Evolutionary conservation across 2,329 filamentous ascomycete genomes (phyloP).

Genomic region (Ceratocystis variospora): DNA sequence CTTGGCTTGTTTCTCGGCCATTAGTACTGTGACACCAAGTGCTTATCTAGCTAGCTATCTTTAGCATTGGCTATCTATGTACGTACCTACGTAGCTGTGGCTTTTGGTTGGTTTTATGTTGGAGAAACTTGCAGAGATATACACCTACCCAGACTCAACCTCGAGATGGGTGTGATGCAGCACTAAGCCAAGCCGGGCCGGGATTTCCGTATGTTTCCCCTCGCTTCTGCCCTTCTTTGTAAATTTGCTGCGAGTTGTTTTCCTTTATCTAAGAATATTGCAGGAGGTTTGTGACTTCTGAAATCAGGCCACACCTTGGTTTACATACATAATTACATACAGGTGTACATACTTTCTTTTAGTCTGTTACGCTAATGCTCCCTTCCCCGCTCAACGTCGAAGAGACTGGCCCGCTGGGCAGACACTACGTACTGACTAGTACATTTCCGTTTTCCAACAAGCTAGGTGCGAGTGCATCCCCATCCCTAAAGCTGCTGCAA

Average conservation of each 20-base stretch:
- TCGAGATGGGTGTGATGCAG: too few relatives aligned
- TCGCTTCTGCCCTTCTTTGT: too few relatives aligned
- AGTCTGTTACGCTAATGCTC: neutral
- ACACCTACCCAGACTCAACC: too few relatives aligned
- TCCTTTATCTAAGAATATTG: neutral
- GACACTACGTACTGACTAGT: neutral
- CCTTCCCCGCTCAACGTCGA: neutral
- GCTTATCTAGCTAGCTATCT: too few relatives aligned
- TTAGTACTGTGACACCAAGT: neutral
- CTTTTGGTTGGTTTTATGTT: too few relatives aligned
- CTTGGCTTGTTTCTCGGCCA: neutral
- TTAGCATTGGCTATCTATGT: too few relatives aligned
- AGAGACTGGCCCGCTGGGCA: neutral
- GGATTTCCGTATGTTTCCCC: too few relatives aligned
- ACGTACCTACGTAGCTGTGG: too few relatives aligned
- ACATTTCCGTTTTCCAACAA: neutral
- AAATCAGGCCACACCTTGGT: neutral
- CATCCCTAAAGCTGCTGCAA: neutral
- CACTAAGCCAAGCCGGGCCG: too few relatives aligned
- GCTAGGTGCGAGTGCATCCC: neutral
- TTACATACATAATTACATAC: neutral
- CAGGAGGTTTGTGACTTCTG: neutral
- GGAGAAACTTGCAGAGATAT: too few relatives aligned
- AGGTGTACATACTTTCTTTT: neutral
- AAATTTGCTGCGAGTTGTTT: too few relatives aligned